These are phyloP conservation scores for Taphrina betulina DNA, from an alignment of 1,139 yeast genomes.

Conservation along the genomic window DNA sequence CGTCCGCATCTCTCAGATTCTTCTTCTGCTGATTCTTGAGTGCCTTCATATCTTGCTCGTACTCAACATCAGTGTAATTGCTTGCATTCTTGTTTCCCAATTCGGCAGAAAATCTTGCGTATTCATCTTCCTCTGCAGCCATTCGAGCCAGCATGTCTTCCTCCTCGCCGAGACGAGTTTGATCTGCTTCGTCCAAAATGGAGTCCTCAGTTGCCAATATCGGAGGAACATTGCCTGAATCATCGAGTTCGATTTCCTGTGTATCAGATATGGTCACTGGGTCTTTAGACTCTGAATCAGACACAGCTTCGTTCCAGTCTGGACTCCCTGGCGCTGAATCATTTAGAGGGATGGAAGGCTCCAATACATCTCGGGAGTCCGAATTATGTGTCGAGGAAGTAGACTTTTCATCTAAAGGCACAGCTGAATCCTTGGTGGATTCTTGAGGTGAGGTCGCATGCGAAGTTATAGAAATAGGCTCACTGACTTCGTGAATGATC, in stretches of 20 bases:
- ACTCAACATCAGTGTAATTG: slow-evolving; percentile 40
- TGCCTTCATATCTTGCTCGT: slow-evolving; percentile 57
- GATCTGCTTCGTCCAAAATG: slow-evolving; percentile 33
- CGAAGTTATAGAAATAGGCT: neutral
- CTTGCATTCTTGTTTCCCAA: slow-evolving; percentile 43
- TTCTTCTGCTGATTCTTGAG: slow-evolving; percentile 55
- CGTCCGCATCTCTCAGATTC: slow-evolving; percentile 84
- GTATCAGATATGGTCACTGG: neutral
- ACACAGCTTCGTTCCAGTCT: slow-evolving; percentile 1
- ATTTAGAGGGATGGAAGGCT: too few species aligned
- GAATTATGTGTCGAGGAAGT: too few species aligned
- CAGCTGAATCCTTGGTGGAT: too few species aligned
- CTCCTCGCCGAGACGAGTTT: slow-evolving; percentile 56
- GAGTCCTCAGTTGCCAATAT: slow-evolving; percentile 6
- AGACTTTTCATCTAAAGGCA: too few species aligned
- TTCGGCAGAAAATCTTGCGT: slow-evolving; percentile 58
- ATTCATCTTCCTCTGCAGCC: slow-evolving; percentile 68
- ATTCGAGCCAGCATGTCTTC: slow-evolving; percentile 61
- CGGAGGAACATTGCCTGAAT: too few species aligned
- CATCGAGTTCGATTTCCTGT: too few species aligned
- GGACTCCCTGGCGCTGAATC: neutral
- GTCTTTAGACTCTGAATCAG: neutral
- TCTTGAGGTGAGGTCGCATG: neutral
- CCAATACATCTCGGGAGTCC: neutral
- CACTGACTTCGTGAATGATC: neutral